Evolutionary conservation across 805 yeast species (phyloP).

Genomic region (Saccharomycopsis sp.): DNA sequence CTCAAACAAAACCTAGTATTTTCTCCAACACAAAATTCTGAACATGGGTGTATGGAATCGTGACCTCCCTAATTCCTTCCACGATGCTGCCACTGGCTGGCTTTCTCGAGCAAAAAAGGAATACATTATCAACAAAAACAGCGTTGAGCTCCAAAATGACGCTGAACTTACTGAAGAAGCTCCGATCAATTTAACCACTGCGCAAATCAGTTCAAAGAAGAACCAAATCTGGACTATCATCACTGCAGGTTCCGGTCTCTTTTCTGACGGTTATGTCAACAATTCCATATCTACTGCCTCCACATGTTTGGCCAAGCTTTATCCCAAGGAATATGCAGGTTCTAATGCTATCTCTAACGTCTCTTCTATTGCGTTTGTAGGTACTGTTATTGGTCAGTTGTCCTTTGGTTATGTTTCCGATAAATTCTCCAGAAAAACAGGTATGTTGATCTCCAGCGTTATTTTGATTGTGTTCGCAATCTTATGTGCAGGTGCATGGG

Average conservation of each 20-base stretch:
- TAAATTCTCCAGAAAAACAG: constrained; percentile 68
- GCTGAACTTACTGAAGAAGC: constrained; percentile 25
- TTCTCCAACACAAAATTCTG: too few relatives aligned
- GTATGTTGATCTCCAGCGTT: constrained; percentile 73
- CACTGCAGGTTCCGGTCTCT: constrained; percentile 87
- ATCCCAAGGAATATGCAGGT: constrained; percentile 52
- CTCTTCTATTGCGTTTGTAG: constrained; percentile 83
- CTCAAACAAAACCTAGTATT: too few relatives aligned
- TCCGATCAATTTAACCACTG: constrained; percentile 16
- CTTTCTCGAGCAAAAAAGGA: constrained; percentile 36
- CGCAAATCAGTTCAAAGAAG: constrained; percentile 21
- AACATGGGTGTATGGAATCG: constrained; percentile 30
- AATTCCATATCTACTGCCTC: constrained; percentile 75
- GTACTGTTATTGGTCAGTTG: constrained; percentile 84
- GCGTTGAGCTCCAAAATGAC: constrained; percentile 22
- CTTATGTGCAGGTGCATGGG: constrained; percentile 85
- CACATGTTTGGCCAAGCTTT: constrained; percentile 61
- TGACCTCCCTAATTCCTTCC: constrained; percentile 42
- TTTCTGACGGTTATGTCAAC: constrained; percentile 90
- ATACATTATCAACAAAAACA: constrained; percentile 32
- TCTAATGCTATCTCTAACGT: constrained; percentile 75
- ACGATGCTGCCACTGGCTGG: constrained; percentile 37
- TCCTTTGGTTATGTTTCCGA: constrained; percentile 78
- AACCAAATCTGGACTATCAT: constrained; percentile 55
- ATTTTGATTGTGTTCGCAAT: constrained; percentile 74